Conservation (phyloP, 768 basidiomycete genomes). For the Trametes elegans region DNA sequence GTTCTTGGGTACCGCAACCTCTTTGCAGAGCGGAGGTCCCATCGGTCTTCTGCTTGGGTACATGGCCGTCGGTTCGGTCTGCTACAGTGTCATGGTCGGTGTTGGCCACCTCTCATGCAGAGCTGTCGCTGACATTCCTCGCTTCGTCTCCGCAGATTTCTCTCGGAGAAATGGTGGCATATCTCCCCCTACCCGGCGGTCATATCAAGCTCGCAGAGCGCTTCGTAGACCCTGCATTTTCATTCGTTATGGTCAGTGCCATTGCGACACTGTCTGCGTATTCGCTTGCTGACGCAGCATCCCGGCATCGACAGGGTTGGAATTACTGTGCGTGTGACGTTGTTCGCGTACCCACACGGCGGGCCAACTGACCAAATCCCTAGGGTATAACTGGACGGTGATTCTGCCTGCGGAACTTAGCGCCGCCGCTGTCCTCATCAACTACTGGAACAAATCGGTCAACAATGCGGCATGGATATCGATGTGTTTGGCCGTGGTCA, state of each 20-base stretch:
- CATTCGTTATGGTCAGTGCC: slow-evolving; percentile 41
- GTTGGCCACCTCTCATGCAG: neutral
- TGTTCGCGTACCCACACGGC: neutral
- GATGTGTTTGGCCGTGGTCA: slow-evolving; percentile 70
- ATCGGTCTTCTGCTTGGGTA: slow-evolving; percentile 77
- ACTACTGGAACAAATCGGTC: slow-evolving; percentile 58
- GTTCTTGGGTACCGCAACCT: slow-evolving; percentile 50
- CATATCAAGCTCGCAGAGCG: slow-evolving; percentile 82
- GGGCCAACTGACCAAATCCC: neutral
- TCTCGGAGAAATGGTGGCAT: slow-evolving; percentile 75
- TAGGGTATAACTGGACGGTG: slow-evolving; percentile 58
- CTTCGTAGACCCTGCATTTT: slow-evolving; percentile 75
- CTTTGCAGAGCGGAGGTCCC: slow-evolving; percentile 43
- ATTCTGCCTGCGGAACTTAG: slow-evolving; percentile 71
- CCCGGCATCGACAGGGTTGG: slow-evolving; percentile 41
- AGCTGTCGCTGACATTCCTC: neutral
- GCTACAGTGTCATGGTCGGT: slow-evolving; percentile 68
- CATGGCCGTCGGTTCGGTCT: slow-evolving; percentile 59
- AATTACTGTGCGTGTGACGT: slow-evolving; percentile 44
- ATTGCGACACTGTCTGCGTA: slow-evolving; percentile 20
- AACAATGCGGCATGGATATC: slow-evolving; percentile 77
- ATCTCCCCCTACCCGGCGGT: slow-evolving; percentile 74
- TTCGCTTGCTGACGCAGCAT: neutral
- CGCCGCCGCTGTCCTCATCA: slow-evolving; percentile 73
- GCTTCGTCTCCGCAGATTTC: slow-evolving; percentile 45